Evolutionary conservation across 2,329 filamentous ascomycete genomes (phyloP), one percentile per base, ranked within the genome.

Genomic region (Diaporthe citri): DNA sequence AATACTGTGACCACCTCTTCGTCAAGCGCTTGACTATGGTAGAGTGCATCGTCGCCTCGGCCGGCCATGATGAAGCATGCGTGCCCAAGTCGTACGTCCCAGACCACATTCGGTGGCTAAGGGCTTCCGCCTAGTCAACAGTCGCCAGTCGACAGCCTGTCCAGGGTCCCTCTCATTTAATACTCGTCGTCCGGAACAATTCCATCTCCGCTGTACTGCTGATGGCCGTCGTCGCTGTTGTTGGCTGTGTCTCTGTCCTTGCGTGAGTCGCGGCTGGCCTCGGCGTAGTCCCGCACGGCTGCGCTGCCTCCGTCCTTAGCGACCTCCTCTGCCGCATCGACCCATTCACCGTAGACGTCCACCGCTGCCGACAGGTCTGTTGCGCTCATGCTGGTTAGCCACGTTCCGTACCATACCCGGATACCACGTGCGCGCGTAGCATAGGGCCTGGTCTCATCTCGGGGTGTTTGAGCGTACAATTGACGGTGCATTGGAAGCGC

Each of bases 321-420:
- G 48, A 82, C 80, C 46, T 80, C 80, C 75, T 81, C 80, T 80
- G 90, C 87, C 77, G 97, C 97, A 85, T 99, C 97, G 77, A 99
- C 95, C 97, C 97, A 99, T 84, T 98, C 97, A 46, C 95, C 94
- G 82, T 99, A 99, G 10, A 99, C 96, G 82, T 99, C 97, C 62
- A 99, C 95, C 0, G 95, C 91, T 20, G 94, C 94, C 36, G 95
- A 97, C 36, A 98, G 91, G 83, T 97, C 95, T 97, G 41, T 34
- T 25, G 46, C 59, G 71, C 55, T 36, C 28, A 59, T 36, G 20
- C n/a, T 34, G 10, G 48, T 73, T 52, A 66, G 67, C 55, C 28
- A n/a, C 71, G 55, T 36, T 12, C 22, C 25, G 25, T 71, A 10
- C 8, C n/a, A 55, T 41, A 22, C 46, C 34, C 34, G 3, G n/a